Conservation (phyloP, 805 yeast genomes). For the Ogataea minuta region DNA sequence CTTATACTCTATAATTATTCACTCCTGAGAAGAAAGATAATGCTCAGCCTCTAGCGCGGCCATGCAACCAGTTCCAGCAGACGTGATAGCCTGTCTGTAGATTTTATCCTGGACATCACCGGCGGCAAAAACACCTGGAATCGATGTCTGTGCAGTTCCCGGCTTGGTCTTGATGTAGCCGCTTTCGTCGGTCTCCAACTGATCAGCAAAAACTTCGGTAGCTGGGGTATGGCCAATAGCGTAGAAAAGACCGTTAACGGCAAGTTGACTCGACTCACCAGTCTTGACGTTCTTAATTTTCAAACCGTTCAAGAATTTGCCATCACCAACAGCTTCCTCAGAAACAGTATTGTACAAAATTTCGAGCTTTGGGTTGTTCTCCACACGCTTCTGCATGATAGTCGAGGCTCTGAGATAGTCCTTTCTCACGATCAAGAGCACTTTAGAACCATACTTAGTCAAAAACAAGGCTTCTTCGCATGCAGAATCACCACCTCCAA, state of each 20-base stretch:
- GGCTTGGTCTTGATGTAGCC: slow-evolving; percentile 91
- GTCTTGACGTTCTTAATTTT: slow-evolving; percentile 70
- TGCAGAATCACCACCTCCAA: slow-evolving; percentile 99
- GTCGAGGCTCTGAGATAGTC: slow-evolving; percentile 92
- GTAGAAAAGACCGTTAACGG: slow-evolving; percentile 90
- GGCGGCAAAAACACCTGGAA: slow-evolving; percentile 94
- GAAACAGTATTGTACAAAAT: slow-evolving; percentile 84
- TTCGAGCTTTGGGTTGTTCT: slow-evolving; percentile 83
- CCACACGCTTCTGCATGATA: slow-evolving; percentile 94
- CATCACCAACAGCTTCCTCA: slow-evolving; percentile 90
- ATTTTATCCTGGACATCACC: slow-evolving; percentile 98
- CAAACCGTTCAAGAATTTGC: slow-evolving; percentile 69
- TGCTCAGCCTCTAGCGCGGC: slow-evolving; percentile 96
- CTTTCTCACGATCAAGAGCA: slow-evolving; percentile 88
- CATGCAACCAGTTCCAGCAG: slow-evolving; percentile 99
- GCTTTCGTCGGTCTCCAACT: slow-evolving; percentile 77
- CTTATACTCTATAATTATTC: slow-evolving; percentile 4
- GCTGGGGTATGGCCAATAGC: slow-evolving; percentile 99
- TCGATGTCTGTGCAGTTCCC: slow-evolving; percentile 82
- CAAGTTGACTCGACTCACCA: slow-evolving; percentile 63
- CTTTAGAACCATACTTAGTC: slow-evolving; percentile 97
- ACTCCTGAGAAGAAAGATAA: slow-evolving; percentile 57
- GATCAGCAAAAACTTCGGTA: slow-evolving; percentile 73
- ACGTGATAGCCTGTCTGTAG: slow-evolving; percentile 98
- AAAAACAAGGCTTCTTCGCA: slow-evolving; percentile 98